Conservation (phyloP, 148 eudicot species). For the Persicaria maculosa region DNA sequence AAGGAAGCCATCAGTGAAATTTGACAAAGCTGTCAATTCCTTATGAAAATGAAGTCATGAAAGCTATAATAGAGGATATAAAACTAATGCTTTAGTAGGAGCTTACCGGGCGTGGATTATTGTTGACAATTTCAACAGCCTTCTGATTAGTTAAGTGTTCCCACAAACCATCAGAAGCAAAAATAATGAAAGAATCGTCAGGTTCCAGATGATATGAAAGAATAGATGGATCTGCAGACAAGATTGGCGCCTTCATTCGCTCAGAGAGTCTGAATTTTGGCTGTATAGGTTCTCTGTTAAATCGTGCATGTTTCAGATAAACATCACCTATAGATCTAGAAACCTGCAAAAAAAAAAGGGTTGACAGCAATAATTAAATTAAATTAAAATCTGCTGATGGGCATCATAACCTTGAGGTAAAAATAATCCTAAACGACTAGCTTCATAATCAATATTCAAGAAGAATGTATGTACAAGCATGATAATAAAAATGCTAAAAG, state of each 20-base stretch:
- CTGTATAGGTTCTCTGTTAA: constrained; percentile 50
- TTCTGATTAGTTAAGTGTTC: constrained; percentile 71
- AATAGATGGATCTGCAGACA: constrained; percentile 55
- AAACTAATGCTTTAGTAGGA: constrained; percentile 6
- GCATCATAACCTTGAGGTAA: not conserved
- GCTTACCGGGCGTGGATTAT: constrained; percentile 61
- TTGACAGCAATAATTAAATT: not conserved
- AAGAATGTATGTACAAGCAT: not conserved
- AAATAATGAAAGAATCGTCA: constrained; percentile 55
- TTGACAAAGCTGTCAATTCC: not conserved
- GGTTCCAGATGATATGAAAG: constrained; percentile 46
- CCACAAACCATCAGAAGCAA: constrained; percentile 85
- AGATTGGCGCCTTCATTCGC: constrained; percentile 53
- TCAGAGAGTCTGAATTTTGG: constrained; percentile 60
- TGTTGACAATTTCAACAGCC: constrained; percentile 74
- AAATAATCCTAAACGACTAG: not conserved
- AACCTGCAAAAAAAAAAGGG: constrained; percentile 35
- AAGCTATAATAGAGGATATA: not conserved
- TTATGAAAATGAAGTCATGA: not conserved
- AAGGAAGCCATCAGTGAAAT: not conserved
- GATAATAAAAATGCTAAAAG: not conserved
- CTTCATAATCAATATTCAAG: not conserved
- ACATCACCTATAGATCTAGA: constrained; percentile 67
- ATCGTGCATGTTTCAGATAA: constrained; percentile 57
- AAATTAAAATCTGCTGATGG: not conserved